These are phyloP conservation scores for Zymoseptoria tritici DNA, from an alignment of 2,329 filamentous ascomycete species.

Conservation along the genomic window DNA sequence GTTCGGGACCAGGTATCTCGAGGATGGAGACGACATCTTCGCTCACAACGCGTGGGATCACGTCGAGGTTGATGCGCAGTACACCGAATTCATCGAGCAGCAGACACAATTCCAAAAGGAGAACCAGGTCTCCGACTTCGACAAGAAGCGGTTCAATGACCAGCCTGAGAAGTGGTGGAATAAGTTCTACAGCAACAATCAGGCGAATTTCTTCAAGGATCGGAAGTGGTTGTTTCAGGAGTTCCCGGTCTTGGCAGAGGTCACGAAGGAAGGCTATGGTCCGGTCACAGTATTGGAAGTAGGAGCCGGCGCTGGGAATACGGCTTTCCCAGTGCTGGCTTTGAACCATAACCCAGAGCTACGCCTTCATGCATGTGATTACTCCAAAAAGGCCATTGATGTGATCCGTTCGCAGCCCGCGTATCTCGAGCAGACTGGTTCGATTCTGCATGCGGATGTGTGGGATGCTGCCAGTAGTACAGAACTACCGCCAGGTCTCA, in stretches of 20 bases:
- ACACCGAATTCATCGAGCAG: conserved; percentile 74
- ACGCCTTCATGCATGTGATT: conserved; percentile 89
- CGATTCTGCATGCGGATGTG: conserved; percentile 76
- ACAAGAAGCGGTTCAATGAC: conserved; percentile 81
- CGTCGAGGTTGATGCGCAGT: conserved; percentile 83
- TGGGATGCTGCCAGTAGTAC: conserved; percentile 72
- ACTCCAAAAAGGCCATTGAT: conserved; percentile 89
- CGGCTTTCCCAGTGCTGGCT: conserved; percentile 81
- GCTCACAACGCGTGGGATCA: conserved; percentile 99
- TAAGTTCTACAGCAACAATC: conserved; percentile 95
- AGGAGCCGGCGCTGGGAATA: conserved; percentile 92
- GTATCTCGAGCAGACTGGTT: conserved; percentile 52
- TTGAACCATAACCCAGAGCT: conserved; percentile 76
- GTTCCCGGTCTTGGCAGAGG: conserved; percentile 75
- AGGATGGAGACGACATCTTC: conserved; percentile 81
- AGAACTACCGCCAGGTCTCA: conserved; percentile 65
- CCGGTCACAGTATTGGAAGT: conserved; percentile 73
- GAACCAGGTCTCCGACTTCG: conserved; percentile 84
- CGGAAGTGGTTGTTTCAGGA: conserved; percentile 96
- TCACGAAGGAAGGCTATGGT: conserved; percentile 64
- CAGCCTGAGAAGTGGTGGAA: conserved; percentile 98
- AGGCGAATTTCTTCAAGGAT: conserved; percentile 96
- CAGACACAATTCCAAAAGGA: conserved; percentile 81
- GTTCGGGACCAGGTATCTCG: conserved; percentile 82
- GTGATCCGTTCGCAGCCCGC: conserved; percentile 75